A percentile compares a stretch with the other conserved stretches of the same genome.
Conservation (phyloP, 169 alveolate species). For the Plasmodium vinckei region DNA sequence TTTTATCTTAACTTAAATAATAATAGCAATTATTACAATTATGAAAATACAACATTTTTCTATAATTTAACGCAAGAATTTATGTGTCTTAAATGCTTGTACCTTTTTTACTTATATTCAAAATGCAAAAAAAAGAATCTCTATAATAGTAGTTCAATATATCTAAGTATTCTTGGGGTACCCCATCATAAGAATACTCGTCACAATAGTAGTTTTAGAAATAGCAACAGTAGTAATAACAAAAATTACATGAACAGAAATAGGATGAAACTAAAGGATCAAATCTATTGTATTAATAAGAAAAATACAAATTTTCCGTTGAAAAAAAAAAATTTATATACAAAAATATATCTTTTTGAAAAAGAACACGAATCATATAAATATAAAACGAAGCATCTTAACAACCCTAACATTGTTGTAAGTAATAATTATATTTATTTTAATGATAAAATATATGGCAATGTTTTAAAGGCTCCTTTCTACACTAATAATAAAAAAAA, state of each 20-base stretch:
- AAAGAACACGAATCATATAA: constrained; percentile 25
- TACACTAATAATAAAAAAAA: constrained; percentile 6
- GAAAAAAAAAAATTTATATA: constrained; percentile 43
- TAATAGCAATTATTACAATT: constrained; percentile 36
- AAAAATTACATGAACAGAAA: no score
- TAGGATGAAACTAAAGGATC: no score
- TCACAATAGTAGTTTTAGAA: no score
- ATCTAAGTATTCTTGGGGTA: background rate
- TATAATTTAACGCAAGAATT: constrained; percentile 68
- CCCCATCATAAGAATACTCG: no score
- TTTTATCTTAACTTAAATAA: constrained; percentile 56
- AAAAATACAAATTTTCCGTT: background rate
- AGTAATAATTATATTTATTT: constrained; percentile 43
- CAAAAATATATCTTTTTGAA: constrained; percentile 62
- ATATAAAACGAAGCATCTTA: background rate
- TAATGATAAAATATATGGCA: constrained; percentile 32
- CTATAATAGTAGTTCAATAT: background rate
- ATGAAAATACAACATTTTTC: constrained; percentile 41
- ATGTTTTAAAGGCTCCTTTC: constrained; percentile 52
- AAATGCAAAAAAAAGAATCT: constrained; percentile 18
- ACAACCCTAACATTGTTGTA: constrained; percentile 31
- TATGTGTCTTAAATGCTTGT: constrained; percentile 68
- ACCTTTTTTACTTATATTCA: constrained; percentile 58
- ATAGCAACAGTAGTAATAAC: no score
- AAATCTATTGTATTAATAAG: background rate